Evolutionary conservation across 192 early-diverging fungal species (phyloP).

Genomic region (Backusella mclennaniae): DNA sequence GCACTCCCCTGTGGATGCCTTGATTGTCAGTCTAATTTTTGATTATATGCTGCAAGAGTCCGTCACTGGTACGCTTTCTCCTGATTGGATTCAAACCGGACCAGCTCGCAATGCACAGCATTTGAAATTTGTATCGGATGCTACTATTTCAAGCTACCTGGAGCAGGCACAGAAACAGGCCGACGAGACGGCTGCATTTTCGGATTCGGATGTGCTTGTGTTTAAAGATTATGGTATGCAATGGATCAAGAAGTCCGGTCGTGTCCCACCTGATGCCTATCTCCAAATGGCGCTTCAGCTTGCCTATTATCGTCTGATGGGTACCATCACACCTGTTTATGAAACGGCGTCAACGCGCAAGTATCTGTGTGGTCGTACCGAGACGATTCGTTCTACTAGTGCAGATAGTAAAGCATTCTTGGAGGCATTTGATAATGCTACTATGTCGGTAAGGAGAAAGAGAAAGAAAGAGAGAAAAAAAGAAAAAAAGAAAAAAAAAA

Average conservation of each 20-base stretch:
- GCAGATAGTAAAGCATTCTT: slow-evolving; percentile 68
- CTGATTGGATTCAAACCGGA: background rate
- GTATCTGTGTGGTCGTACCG: slow-evolving; percentile 83
- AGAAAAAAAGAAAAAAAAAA: background rate
- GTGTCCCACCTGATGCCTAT: slow-evolving; percentile 77
- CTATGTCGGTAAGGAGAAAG: slow-evolving; percentile 3
- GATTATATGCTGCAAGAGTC: slow-evolving; percentile 23
- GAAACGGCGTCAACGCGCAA: slow-evolving; percentile 83
- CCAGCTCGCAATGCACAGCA: background rate
- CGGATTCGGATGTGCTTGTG: slow-evolving; percentile 61
- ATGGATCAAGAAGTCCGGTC: slow-evolving; percentile 76
- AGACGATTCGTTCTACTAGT: slow-evolving; percentile 79
- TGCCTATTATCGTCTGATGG: slow-evolving; percentile 74
- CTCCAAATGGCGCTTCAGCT: slow-evolving; percentile 87
- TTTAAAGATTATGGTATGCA: slow-evolving; percentile 70
- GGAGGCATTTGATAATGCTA: slow-evolving; percentile 57
- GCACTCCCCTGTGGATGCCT: slow-evolving; percentile 28
- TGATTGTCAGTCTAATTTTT: slow-evolving; percentile 26
- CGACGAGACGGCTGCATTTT: slow-evolving; percentile 52
- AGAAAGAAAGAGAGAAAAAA: no score
- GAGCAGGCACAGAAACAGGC: slow-evolving; percentile 52
- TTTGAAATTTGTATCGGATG: background rate
- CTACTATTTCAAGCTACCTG: background rate
- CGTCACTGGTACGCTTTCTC: background rate
- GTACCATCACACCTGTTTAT: slow-evolving; percentile 67